Percentiles rank a stretch among this genome's conserved stretches.
phyloP scores from a whole-genome alignment of 2,329 filamentous ascomycete genomes.

The Akanthomyces uredinophilus region DNA sequence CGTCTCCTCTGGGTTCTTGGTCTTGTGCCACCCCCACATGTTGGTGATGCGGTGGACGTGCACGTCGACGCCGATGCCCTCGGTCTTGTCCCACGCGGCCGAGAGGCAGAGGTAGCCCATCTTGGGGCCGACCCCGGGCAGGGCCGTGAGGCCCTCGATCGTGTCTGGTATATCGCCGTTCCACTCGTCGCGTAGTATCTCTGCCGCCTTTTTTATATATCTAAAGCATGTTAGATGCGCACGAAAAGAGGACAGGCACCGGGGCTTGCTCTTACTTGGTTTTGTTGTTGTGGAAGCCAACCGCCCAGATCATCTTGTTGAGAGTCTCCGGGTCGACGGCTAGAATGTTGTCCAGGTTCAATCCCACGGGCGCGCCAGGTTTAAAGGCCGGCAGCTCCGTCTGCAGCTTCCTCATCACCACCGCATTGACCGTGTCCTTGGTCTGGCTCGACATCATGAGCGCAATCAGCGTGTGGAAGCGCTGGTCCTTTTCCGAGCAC shows the following conservation, averaged over 20 bases:
- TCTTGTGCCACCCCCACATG: conserved; percentile 86
- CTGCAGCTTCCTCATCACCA: conserved; percentile 74
- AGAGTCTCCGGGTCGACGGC: conserved; percentile 59
- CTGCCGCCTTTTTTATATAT: conserved; percentile 67
- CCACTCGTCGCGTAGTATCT: conserved; percentile 66
- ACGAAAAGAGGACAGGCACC: not conserved
- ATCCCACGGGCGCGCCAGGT: conserved; percentile 41
- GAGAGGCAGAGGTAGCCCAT: conserved; percentile 89
- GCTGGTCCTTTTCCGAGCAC: conserved; percentile 50
- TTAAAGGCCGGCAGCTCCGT: conserved; percentile 57
- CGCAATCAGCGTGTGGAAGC: conserved; percentile 81
- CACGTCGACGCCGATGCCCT: conserved; percentile 88
- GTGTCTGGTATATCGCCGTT: conserved; percentile 74
- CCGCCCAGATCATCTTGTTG: conserved; percentile 73
- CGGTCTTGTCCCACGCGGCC: conserved; percentile 57
- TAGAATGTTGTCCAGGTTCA: conserved; percentile 75
- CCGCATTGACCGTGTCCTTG: conserved; percentile 85
- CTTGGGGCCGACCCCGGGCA: conserved; percentile 88
- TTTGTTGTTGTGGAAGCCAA: conserved; percentile 95
- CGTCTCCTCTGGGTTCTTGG: conserved; percentile 77
- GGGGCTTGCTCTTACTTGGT: conserved; percentile 54
- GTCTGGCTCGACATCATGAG: conserved; percentile 92
- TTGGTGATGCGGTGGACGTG: conserved; percentile 95
- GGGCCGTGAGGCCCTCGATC: conserved; percentile 65
- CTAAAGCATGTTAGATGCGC: conserved; percentile 21